These are phyloP conservation scores for Skeletonema menzelii DNA, from an alignment of 108 stramenopile species.

Conservation along the genomic window DNA sequence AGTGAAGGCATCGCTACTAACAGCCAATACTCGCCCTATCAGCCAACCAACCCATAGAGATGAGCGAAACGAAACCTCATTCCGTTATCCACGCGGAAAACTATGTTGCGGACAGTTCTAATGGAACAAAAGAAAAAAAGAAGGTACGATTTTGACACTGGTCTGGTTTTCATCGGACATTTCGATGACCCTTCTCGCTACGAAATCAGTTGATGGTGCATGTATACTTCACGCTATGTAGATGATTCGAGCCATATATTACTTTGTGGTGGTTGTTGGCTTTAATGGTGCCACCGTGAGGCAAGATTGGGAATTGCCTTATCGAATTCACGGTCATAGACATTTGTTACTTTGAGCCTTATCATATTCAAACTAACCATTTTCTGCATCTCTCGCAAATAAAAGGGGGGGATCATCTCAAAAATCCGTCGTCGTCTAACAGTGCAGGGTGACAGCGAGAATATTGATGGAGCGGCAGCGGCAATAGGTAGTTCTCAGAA, in stretches of 20 bases:
- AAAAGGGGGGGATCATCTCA: slow-evolving; percentile 44
- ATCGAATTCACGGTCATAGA: background rate
- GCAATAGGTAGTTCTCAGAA: background rate
- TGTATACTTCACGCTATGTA: background rate
- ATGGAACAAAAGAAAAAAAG: slow-evolving; percentile 18
- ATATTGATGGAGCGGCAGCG: slow-evolving; percentile 65
- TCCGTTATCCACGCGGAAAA: slow-evolving; percentile 4
- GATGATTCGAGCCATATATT: background rate
- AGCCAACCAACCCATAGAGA: background rate
- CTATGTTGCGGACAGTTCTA: slow-evolving; percentile 3
- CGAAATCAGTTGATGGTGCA: no score
- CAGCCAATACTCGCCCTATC: background rate
- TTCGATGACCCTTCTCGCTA: slow-evolving; percentile 5
- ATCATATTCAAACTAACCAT: background rate
- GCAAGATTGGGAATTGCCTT: background rate
- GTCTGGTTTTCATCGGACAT: background rate
- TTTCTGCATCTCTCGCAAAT: background rate
- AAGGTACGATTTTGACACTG: background rate
- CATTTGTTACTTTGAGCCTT: background rate
- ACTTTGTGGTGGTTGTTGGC: background rate
- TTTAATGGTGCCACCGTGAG: background rate
- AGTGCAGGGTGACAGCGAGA: slow-evolving; percentile 74
- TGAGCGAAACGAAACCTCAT: slow-evolving; percentile 10
- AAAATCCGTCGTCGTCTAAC: slow-evolving; percentile 92
- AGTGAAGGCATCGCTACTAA: no score